Evolutionary conservation across 495 filamentous ascomycete genomes (phyloP).

Genomic region (Aspergillus carlsbadensis): DNA sequence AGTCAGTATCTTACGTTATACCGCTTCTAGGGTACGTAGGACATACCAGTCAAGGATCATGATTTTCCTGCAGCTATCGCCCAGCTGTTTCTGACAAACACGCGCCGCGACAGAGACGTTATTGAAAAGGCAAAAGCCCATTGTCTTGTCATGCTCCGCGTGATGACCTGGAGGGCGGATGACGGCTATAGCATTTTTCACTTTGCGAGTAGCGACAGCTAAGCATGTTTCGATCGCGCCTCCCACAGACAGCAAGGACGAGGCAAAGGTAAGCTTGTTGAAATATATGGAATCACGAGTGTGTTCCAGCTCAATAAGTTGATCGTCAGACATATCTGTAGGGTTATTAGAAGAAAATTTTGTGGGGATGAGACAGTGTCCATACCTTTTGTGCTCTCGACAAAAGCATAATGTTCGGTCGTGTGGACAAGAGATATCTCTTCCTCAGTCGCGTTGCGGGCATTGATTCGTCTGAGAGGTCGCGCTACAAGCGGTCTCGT

Average conservation of each 20-base stretch:
- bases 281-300: slow-evolving; percentile 86
- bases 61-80: slow-evolving; percentile 78
- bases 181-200: slow-evolving; percentile 93
- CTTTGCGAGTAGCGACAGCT: slow-evolving; percentile 70
- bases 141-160: slow-evolving; percentile 76
- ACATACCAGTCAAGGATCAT: slow-evolving; percentile 95
- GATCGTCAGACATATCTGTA: slow-evolving; percentile 54
- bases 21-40: neutral
- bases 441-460: slow-evolving; percentile 67
- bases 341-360: slow-evolving; percentile 1
- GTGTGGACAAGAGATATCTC: slow-evolving; percentile 81
- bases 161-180: slow-evolving; percentile 96
- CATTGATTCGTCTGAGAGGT: slow-evolving; percentile 73
- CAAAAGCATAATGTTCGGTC: slow-evolving; percentile 72
- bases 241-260: slow-evolving; percentile 80
- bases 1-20: slow-evolving; percentile 25
- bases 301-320: slow-evolving; percentile 63
- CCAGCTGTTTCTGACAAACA: slow-evolving; percentile 74
- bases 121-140: slow-evolving; percentile 97
- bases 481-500: slow-evolving; percentile 48
- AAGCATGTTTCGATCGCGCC: slow-evolving; percentile 94
- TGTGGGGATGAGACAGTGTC: neutral
- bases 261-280: slow-evolving; percentile 75
- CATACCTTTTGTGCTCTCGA: slow-evolving; percentile 58
- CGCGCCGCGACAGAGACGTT: slow-evolving; percentile 90